phyloP scores from a whole-genome alignment of 129 eudicot species.

The Centella asiatica region DNA sequence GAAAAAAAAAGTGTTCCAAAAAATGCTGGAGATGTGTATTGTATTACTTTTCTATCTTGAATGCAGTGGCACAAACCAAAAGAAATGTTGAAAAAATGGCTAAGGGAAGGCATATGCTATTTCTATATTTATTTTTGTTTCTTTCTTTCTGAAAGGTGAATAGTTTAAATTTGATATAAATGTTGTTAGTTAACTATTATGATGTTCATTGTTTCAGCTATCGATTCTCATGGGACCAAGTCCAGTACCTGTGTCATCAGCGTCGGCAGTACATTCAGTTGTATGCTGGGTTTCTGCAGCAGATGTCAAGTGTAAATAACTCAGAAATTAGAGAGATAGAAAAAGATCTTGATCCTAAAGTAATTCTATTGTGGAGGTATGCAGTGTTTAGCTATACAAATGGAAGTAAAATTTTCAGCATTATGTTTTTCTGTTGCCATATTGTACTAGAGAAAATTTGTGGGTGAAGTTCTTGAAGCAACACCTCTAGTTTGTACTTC shows the following conservation, averaged over 20 bases:
- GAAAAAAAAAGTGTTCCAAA: no score
- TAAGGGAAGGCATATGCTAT: no score
- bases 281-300: conserved; percentile 73
- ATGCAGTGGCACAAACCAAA: no score
- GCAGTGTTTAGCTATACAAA: no score
- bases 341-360: conserved; percentile 91
- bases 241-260: conserved; percentile 59
- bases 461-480: neutral
- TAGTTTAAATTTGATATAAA: conserved; percentile 1
- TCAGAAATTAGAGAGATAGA: conserved; percentile 68
- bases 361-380: conserved; percentile 95
- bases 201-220: conserved; percentile 46
- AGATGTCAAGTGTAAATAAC: conserved; percentile 34
- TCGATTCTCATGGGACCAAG: conserved; percentile 85
- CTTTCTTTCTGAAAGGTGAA: neutral
- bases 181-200: conserved; percentile 7
- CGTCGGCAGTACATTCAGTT: conserved; percentile 83
- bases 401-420: no score
- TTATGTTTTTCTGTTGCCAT: no score
- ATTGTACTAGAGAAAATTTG: neutral
- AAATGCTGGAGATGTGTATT: no score
- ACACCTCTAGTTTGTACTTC: no score
- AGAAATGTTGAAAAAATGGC: neutral
- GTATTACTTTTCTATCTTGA: no score
- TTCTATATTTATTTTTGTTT: neutral